These are phyloP conservation scores for Candida easanensis DNA, from an alignment of 805 yeast species.

Conservation along the genomic window DNA sequence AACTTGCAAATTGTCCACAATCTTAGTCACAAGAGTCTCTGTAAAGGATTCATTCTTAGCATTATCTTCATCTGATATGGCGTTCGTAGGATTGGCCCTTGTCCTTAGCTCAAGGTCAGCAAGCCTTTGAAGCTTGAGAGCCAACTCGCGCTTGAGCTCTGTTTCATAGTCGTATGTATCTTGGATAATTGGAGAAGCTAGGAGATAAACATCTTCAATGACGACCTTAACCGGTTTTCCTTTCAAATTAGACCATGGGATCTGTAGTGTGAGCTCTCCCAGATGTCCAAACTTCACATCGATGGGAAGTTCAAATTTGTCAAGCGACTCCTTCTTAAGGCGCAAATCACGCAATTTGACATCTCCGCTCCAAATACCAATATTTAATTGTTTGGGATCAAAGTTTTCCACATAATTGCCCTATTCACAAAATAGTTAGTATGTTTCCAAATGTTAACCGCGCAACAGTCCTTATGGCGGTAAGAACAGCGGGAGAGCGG, in stretches of 20 bases:
- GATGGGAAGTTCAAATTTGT: constrained; percentile 79
- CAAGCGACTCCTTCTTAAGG: constrained; percentile 85
- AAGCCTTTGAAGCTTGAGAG: constrained; percentile 62
- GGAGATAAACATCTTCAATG: constrained; percentile 80
- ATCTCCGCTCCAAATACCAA: constrained; percentile 98
- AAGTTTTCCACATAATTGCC: constrained; percentile 89
- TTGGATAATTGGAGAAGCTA: constrained; percentile 72
- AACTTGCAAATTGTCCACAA: constrained; percentile 88
- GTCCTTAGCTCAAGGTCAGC: constrained; percentile 59
- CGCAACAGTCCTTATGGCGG: not conserved
- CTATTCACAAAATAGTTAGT: constrained; percentile 15
- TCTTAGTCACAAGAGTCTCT: constrained; percentile 82
- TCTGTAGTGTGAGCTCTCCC: constrained; percentile 85
- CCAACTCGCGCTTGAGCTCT: constrained; percentile 60
- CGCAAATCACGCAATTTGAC: constrained; percentile 77
- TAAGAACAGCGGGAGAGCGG: not conserved
- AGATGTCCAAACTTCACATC: constrained; percentile 87
- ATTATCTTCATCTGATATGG: constrained; percentile 34
- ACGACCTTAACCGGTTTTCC: constrained; percentile 86
- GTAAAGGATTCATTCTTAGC: constrained; percentile 76
- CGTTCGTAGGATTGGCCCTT: constrained; percentile 38
- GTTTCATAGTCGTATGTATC: constrained; percentile 50
- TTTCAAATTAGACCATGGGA: constrained; percentile 95
- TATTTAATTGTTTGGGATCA: constrained; percentile 91
- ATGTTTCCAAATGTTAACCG: not conserved